A percentile compares a stretch with the other conserved stretches of the same genome.
Evolutionary conservation across 164 flowering plant species (phyloP).

Genomic region (Magnolia changhungtana): DNA sequence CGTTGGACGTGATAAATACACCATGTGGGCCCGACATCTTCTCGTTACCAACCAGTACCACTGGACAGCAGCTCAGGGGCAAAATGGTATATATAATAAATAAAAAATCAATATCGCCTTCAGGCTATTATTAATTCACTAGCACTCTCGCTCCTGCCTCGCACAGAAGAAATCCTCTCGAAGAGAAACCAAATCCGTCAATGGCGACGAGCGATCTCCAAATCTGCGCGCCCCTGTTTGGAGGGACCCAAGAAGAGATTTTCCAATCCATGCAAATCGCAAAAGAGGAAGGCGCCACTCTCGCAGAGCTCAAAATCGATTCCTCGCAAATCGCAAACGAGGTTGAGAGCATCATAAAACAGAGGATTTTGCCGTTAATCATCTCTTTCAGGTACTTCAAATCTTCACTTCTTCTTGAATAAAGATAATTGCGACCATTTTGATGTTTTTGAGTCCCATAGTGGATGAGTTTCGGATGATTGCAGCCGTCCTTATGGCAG

Average conservation of each 20-base stretch:
- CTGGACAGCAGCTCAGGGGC: too few relatives aligned
- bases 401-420: not conserved
- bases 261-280: not conserved
- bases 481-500: too few relatives aligned
- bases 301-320: not conserved
- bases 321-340: not conserved
- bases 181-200: not conserved
- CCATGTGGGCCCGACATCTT: too few relatives aligned
- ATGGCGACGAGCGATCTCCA: conserved; percentile 3
- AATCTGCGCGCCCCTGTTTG: not conserved
- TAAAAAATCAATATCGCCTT: too few relatives aligned
- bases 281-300: conserved; percentile 2
- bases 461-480: too few relatives aligned
- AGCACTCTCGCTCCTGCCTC: too few relatives aligned
- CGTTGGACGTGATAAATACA: too few relatives aligned
- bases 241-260: not conserved
- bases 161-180: not conserved
- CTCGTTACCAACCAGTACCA: too few relatives aligned
- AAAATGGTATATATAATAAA: too few relatives aligned
- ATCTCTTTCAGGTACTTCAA: not conserved
- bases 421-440: not conserved
- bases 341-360: not conserved
- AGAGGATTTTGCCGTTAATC: not conserved
- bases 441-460: too few relatives aligned
- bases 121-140: too few relatives aligned